Conservation (phyloP, 495 filamentous ascomycete genomes). For the Glarea lozoyensis region DNA sequence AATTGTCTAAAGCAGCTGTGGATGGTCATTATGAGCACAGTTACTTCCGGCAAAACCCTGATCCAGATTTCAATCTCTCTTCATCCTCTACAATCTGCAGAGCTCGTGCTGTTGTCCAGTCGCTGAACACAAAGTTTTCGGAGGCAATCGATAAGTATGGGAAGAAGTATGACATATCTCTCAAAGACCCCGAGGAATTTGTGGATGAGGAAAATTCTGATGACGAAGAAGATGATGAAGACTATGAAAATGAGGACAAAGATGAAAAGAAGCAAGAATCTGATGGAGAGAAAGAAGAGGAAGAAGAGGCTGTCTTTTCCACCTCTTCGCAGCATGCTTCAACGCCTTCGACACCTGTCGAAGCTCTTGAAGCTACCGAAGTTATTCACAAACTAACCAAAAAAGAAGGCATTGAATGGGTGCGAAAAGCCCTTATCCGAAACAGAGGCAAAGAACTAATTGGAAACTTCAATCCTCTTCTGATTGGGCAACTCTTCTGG, state of each 20-base stretch:
- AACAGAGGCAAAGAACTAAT: slow-evolving; percentile 34
- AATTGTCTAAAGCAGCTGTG: slow-evolving; percentile 24
- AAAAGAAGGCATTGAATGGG: slow-evolving; percentile 18
- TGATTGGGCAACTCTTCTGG: slow-evolving; percentile 25
- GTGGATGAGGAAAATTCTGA: neutral
- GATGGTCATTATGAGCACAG: slow-evolving; percentile 23
- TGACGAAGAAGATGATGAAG: neutral
- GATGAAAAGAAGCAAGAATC: neutral
- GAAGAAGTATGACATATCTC: slow-evolving; percentile 25
- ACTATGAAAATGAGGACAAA: neutral
- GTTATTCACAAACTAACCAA: slow-evolving; percentile 5
- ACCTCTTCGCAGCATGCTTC: too few relatives aligned
- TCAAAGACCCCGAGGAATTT: neutral
- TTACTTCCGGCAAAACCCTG: slow-evolving; percentile 16
- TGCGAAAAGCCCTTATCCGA: slow-evolving; percentile 10
- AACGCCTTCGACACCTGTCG: too few relatives aligned
- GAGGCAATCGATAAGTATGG: slow-evolving; percentile 14
- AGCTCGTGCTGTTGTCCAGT: slow-evolving; percentile 26
- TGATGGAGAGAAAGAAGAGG: neutral
- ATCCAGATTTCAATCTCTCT: slow-evolving; percentile 5
- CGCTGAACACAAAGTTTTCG: slow-evolving; percentile 21
- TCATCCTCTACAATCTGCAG: slow-evolving; percentile 13
- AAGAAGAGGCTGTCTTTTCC: too few relatives aligned
- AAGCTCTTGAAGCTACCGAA: too few relatives aligned
- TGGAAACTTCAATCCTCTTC: slow-evolving; percentile 35